Percentiles rank a stretch among this genome's conserved stretches.
Conservation (phyloP, 2,329 filamentous ascomycete genomes). For the Sclerotinia spermophila region DNA sequence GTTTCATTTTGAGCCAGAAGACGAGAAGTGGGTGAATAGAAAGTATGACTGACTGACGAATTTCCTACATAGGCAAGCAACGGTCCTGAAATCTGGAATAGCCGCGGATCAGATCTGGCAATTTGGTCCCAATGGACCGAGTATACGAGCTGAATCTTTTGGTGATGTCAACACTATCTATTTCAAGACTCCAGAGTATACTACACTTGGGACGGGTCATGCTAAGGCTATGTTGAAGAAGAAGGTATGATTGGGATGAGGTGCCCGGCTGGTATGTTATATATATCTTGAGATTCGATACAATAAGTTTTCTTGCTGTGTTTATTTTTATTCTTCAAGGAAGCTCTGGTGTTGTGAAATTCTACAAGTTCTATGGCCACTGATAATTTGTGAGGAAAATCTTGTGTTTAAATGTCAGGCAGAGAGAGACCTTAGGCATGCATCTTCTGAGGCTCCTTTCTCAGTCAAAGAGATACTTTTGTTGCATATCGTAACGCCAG, state of each 20-base stretch:
- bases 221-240: conserved; percentile 28
- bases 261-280: not conserved
- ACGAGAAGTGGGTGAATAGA: too few species aligned
- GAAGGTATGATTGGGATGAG: conserved; percentile 15
- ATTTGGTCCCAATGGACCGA: conserved; percentile 28
- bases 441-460: not conserved
- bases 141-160: conserved; percentile 20
- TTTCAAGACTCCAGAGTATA: conserved; percentile 28
- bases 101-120: conserved; percentile 34
- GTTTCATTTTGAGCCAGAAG: not conserved
- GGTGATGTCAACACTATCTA: conserved; percentile 32
- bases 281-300: not conserved
- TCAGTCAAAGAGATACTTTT: not conserved
- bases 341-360: not conserved
- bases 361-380: not conserved
- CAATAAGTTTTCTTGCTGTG: not conserved
- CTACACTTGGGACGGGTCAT: conserved; percentile 27
- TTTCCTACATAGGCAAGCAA: conserved; percentile 23
- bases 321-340: not conserved
- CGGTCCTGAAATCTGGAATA: conserved; percentile 27
- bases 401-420: not conserved
- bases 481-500: conserved; percentile 2
- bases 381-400: not conserved
- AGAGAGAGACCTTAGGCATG: not conserved
- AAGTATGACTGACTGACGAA: not conserved